Percentiles rank a stretch among this genome's conserved stretches.
These are phyloP conservation scores for Piper longum DNA, from an alignment of 164 flowering plant genomes.

Conservation along the genomic window DNA sequence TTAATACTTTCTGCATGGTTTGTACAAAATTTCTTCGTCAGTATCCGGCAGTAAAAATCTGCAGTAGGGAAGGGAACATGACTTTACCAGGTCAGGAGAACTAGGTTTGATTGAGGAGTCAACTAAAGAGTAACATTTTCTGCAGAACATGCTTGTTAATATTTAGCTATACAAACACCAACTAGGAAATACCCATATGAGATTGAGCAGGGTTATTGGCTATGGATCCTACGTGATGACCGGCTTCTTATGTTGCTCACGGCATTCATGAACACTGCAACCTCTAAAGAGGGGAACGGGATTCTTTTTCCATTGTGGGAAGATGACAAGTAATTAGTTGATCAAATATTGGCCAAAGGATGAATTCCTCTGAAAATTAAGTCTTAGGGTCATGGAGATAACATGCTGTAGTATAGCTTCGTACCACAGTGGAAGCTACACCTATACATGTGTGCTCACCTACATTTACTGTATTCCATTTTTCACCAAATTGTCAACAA, in stretches of 20 bases:
- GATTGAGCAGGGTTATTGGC: too few relatives aligned
- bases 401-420: too few relatives aligned
- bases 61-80: not conserved
- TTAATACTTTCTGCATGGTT: conserved; percentile 24
- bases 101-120: conserved; percentile 75
- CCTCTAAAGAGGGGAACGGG: conserved; percentile 54
- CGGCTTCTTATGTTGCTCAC: conserved; percentile 18
- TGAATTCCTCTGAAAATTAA: not conserved
- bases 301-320: conserved; percentile 45
- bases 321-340: not conserved
- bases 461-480: too few relatives aligned
- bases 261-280: conserved; percentile 38
- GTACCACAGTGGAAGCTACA: too few relatives aligned
- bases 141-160: conserved; percentile 15
- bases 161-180: not conserved
- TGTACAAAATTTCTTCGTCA: conserved; percentile 2
- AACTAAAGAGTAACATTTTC: conserved; percentile 34
- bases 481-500: too few relatives aligned
- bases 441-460: too few relatives aligned
- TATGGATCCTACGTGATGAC: conserved; percentile 20
- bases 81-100: conserved; percentile 35
- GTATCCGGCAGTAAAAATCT: not conserved
- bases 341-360: not conserved
- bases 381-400: not conserved
- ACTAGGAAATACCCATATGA: not conserved